Evolutionary conservation across 129 eudicot species (phyloP), one percentile per base, ranked within the genome.

Genomic region (Deinandra increscens): DNA sequence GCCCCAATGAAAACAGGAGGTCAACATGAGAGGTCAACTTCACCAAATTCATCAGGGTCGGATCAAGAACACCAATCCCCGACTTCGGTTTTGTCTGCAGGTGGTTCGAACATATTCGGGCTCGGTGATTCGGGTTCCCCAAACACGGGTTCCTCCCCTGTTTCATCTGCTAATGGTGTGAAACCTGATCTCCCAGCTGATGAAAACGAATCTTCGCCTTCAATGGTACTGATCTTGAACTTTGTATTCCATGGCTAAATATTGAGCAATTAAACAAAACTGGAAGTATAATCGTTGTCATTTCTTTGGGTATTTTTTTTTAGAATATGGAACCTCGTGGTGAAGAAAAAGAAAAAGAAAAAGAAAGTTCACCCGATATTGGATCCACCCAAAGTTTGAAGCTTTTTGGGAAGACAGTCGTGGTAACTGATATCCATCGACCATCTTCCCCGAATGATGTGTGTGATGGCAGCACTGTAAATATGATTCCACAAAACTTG

Each of bases 61-160:
- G 90, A 81, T 56, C 90, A 73, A 76, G 91, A 91, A 17, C 83
- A 91, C 70, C 91, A 79, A 50, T 92, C 96, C 49, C 96, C 95
- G 0, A 86, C 86, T 53, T 86, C 96, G 7, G 92, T 92, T 14
- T 78, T 92, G 22, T 92, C 96, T 42, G 88, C 88, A 9, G 41
- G 87, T 0, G 81, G 86, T 51, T 86, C 95, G 1, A 88, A 92
- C 22, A 68, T 71, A 43, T 68, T 80, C 17, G 86, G 68, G 7
- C 62, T 60, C 6, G 73, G 75, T 17, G 96, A 86, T 17, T 78
- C 84, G 7, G 61, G 69, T 61, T 66, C 81, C 20, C 92, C 88
- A 4, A 70, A 76, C 43, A 75, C 77, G 0, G 82, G 78, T 43
- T 79, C 82, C 6, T 84, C 91, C 51, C 86, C 89, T 4, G 82